Evolutionary conservation across 768 basidiomycete genomes (phyloP).

Genomic region (Leccinum ochraceum): DNA sequence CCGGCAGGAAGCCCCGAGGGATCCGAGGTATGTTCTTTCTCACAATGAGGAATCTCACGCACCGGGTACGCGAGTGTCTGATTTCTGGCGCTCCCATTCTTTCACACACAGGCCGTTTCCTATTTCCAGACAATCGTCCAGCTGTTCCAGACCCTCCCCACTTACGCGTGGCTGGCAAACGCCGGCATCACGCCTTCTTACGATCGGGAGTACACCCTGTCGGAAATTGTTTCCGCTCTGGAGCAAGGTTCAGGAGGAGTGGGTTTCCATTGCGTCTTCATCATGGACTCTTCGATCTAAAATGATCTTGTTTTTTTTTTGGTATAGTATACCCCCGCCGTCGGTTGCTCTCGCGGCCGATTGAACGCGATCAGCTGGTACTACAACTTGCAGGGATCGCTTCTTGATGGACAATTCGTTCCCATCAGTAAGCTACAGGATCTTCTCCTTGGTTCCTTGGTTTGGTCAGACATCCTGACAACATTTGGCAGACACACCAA

Average conservation of each 20-base stretch:
- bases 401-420: conserved; percentile 63
- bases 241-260: conserved; percentile 52
- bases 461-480: not conserved
- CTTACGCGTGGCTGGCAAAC: conserved; percentile 68
- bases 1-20: conserved; percentile 57
- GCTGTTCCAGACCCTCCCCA: conserved; percentile 68
- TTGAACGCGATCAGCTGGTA: conserved; percentile 57
- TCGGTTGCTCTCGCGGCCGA: conserved; percentile 43
- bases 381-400: conserved; percentile 62
- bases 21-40: conserved; percentile 46
- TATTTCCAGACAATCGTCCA: conserved; percentile 60
- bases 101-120: conserved; percentile 52
- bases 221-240: conserved; percentile 53
- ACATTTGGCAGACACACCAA: conserved; percentile 48
- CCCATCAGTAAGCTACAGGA: conserved; percentile 49
- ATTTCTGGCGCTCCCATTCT: not conserved
- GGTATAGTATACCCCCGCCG: conserved; percentile 47
- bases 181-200: conserved; percentile 73
- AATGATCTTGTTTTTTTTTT: not conserved
- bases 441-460: not conserved
- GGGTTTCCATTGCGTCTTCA: not conserved
- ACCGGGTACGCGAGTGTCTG: not conserved
- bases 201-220: conserved; percentile 55
- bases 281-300: not conserved
- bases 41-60: not conserved